These are phyloP conservation scores for Aspergillus terreus DNA, from an alignment of 2,329 filamentous ascomycete species.

Conservation along the genomic window DNA sequence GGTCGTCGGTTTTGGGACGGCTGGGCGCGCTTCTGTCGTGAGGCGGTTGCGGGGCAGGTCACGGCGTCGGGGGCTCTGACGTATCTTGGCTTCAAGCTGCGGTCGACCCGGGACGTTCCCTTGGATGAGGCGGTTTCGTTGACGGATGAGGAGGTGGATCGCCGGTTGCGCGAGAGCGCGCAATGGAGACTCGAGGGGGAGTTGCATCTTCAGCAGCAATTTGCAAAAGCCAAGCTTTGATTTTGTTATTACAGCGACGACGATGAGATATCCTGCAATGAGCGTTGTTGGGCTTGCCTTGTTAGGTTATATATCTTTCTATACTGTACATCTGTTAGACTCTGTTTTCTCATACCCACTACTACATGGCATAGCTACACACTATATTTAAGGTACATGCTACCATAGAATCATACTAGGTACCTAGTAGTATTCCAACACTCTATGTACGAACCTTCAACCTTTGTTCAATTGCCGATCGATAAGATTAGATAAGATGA, in stretches of 20 bases:
- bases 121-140: conserved; percentile 31
- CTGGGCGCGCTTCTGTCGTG: conserved; percentile 53
- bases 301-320: background rate
- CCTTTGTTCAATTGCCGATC: too few relatives aligned
- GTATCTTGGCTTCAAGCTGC: conserved; percentile 28
- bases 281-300: background rate
- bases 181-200: conserved; percentile 35
- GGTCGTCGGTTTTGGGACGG: conserved; percentile 52
- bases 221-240: conserved; percentile 23
- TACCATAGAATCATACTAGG: background rate
- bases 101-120: conserved; percentile 24
- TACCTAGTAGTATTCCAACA: background rate
- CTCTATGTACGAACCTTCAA: conserved; percentile 19
- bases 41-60: conserved; percentile 28
- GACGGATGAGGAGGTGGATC: conserved; percentile 35
- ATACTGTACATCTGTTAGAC: background rate
- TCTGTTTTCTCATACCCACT: too few relatives aligned
- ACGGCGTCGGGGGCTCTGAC: conserved; percentile 27
- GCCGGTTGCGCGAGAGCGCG: conserved; percentile 22
- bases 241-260: background rate
- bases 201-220: conserved; percentile 27
- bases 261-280: background rate
- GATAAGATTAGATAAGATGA: conserved; percentile 4
- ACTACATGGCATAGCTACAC: background rate
- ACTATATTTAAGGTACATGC: too few relatives aligned